A percentile compares a stretch with the other conserved stretches of the same genome.
Conservation (phyloP, 441 rosid genomes). For the Arabidopsis lyrata region DNA sequence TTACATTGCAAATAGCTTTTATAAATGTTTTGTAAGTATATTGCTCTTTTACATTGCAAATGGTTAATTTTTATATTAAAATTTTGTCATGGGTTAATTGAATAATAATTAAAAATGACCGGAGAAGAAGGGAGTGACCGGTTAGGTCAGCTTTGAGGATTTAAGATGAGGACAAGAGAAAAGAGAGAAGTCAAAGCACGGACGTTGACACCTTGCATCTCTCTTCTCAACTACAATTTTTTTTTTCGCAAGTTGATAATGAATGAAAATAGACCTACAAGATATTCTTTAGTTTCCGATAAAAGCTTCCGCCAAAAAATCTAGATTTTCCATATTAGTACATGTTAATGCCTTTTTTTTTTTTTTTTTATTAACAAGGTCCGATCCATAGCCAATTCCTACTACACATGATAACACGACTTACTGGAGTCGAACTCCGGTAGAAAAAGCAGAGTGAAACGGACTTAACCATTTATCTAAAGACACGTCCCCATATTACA, state of each 20-base stretch:
- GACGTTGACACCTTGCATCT: constrained; percentile 45
- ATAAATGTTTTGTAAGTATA: not conserved
- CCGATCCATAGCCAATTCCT: too few species aligned
- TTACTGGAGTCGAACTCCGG: too few species aligned
- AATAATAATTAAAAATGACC: constrained; percentile 35
- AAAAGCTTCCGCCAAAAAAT: constrained; percentile 17
- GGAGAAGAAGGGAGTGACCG: constrained; percentile 37
- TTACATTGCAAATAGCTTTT: not conserved
- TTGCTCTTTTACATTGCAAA: not conserved
- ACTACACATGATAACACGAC: too few species aligned
- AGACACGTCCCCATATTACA: constrained; percentile 21
- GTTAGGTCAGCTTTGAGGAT: constrained; percentile 43
- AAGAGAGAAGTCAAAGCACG: constrained; percentile 44
- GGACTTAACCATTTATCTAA: too few species aligned
- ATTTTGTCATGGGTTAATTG: not conserved
- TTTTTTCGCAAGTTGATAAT: constrained; percentile 32
- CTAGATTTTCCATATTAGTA: constrained; percentile 10
- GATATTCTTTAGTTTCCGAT: constrained; percentile 27
- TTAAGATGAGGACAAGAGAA: constrained; percentile 40
- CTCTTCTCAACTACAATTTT: constrained; percentile 42
- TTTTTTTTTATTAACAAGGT: too few species aligned
- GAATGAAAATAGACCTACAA: constrained; percentile 25
- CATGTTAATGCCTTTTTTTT: constrained; percentile 31
- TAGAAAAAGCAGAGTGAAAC: too few species aligned
- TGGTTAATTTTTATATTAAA: not conserved